Evolutionary conservation across 73 alveolate species (phyloP), one percentile per base, ranked within the genome.

Genomic region (Tetrahymena elliotti): DNA sequence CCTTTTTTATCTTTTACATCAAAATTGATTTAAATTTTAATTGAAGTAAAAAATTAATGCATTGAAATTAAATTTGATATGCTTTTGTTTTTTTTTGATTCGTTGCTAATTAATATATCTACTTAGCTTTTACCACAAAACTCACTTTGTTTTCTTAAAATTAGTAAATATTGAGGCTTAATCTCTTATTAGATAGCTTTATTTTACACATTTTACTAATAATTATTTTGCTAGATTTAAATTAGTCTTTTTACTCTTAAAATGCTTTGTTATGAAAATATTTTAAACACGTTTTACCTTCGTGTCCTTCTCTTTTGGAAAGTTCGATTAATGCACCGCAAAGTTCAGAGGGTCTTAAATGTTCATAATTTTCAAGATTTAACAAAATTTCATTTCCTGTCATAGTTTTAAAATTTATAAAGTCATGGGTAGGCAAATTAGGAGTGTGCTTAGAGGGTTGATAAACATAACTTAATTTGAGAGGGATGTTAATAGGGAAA

Each of bases 331-430:
- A 92, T 22, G 97, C 97, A 88, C 94, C 53, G 18, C 95, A 38
- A 52, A 96, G 36, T 68, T 96, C 98, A 22, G 95, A 24, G 47
- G 92, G 82, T 38, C 98, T 95, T 47, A 96, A 84, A 52, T 96
- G 53, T 47, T 95, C 96, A 52, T 47, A 84, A 95, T 96, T 96
- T 52, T 95, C 97, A 24, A 96, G 96, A 93, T 96, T 96, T 83
- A 96, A 93, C 36, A 96, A 53, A 31, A 96, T 96, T 95, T 96
- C 98, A 92, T 96, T 96, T 36, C 98, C 98, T 6, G 94, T 18
- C 98, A 96, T 96, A 27, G 53, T 92, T 94, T 96, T 96, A 54
- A 96, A 96, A 84, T 96, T 96, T 35, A 96, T 93, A 93, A 53
- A 96, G 92, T 96, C 98, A 83, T 96, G 96, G 18, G 92, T 35